Base-by-base conservation (phyloP, 2,329 filamentous ascomycete species). In the Ceratocystis variospora region DNA sequence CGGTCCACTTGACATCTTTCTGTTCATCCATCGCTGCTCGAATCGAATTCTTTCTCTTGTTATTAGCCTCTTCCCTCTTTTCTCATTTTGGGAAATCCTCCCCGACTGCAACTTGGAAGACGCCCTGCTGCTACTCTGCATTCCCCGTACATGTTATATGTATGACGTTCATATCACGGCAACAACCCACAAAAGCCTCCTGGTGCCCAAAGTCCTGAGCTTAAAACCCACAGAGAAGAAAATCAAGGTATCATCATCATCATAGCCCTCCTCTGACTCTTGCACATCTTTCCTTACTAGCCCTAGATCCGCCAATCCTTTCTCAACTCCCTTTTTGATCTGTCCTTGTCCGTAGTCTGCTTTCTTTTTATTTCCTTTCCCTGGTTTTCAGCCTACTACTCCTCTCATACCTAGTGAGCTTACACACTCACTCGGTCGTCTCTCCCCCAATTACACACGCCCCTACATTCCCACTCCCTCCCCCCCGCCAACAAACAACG, bases 401-500 rank as follows among this genome's bases (percentile, higher is more conserved):
- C 10, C 53, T 10, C 48, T 10, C 48, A 25, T 15, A 19, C 19
- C 12, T 25, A 28, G 48, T 53, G 12, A 19, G 5, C 33, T 57
- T n/a, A 62, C 53, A 44, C 64, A n/a, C 22, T 63, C 64, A n/a
- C 22, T 63, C 25, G 22, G 28, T 44, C 33, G 44, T 41, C 61
- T 50, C 25, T 22, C 22, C 22, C 62, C 53, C 53, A 59, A 37
- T 59, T 19, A n/a, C 5, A 64, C 62, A 64, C 48, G 46, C 41
- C 62, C 37, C 45, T 17, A 41, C 46, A 33, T 28, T 48, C 41
- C 37, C 48, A 37, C 37, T 48, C 63, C 25, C 41, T 50, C 46
- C 61, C 12, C 12, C 28, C 62, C 61, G 48, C 64, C 65, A 67
- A 67, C 61, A 61, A 59, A 37, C 55, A 59, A 59, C 55, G 6